Conservation (phyloP, 2,329 filamentous ascomycete genomes). For the Fusarium sp. region DNA sequence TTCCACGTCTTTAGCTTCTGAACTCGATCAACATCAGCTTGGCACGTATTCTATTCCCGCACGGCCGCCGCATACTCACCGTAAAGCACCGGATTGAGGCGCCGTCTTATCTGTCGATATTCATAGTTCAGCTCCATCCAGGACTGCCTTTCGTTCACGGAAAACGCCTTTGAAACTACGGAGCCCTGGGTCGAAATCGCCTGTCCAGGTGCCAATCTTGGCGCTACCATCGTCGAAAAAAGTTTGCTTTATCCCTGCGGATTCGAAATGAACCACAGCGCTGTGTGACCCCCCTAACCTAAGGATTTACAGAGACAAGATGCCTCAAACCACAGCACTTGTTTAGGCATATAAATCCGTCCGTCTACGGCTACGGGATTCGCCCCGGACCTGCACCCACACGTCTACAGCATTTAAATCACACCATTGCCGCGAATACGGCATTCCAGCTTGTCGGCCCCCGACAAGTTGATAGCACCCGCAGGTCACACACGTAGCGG, state of each 20-base stretch:
- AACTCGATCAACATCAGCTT: conserved; percentile 27
- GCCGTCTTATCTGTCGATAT: conserved; percentile 35
- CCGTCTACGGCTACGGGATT: conserved; percentile 29
- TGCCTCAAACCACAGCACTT: conserved; percentile 25
- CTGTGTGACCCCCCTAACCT: conserved; percentile 33
- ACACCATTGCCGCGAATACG: conserved; percentile 35
- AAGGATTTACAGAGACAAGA: conserved; percentile 22
- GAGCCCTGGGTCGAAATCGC: conserved; percentile 4
- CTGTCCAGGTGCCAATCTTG: conserved; percentile 24
- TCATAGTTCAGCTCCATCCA: conserved; percentile 18
- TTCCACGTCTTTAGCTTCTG: conserved; percentile 25
- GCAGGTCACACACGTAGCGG: conserved; percentile 19
- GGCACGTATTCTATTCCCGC: conserved; percentile 25
- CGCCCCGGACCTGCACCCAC: conserved; percentile 37
- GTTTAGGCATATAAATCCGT: conserved; percentile 28
- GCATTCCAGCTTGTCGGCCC: conserved; percentile 26
- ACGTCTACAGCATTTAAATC: conserved; percentile 28
- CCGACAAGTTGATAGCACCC: conserved; percentile 15
- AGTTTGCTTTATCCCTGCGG: conserved; percentile 13
- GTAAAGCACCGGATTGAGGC: conserved; percentile 35
- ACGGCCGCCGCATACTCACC: conserved; percentile 21
- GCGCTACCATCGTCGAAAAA: conserved; percentile 34
- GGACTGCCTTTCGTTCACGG: conserved; percentile 9
- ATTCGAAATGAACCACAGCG: conserved; percentile 24
- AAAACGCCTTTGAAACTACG: conserved; percentile 14